These are phyloP conservation scores for Kodamaea fungicola DNA, from an alignment of 1,139 yeast genomes.

Conservation along the genomic window DNA sequence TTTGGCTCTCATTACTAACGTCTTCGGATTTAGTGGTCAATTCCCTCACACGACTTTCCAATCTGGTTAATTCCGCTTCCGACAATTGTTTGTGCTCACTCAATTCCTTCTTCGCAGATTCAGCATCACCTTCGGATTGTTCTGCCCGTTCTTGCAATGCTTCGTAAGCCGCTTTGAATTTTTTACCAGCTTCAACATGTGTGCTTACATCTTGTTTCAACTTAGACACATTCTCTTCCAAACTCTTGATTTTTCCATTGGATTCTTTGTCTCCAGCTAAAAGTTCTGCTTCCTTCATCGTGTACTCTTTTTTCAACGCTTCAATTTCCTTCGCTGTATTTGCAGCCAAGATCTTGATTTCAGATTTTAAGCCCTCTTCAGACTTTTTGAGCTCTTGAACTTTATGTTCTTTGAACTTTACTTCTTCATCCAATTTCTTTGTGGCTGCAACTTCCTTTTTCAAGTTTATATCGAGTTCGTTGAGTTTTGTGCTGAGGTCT, in stretches of 20 bases:
- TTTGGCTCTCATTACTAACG: not conserved
- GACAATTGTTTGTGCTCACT: not conserved
- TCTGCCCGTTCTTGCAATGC: slow-evolving; percentile 4
- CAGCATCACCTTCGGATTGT: slow-evolving; percentile 4
- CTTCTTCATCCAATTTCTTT: not conserved
- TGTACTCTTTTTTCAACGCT: slow-evolving; percentile 1
- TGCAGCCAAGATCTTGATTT: not conserved
- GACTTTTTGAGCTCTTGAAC: not conserved
- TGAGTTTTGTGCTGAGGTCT: not conserved
- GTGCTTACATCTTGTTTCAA: not conserved
- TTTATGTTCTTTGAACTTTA: not conserved
- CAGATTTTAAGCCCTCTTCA: not conserved
- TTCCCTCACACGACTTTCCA: not conserved
- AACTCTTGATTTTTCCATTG: slow-evolving; percentile 1
- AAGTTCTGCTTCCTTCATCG: not conserved
- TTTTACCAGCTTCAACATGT: not conserved
- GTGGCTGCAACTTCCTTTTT: not conserved
- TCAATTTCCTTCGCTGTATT: slow-evolving; percentile 4
- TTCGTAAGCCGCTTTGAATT: not conserved
- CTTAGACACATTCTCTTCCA: slow-evolving; percentile 1
- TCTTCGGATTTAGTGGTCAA: not conserved
- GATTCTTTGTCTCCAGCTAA: not conserved
- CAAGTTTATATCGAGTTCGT: slow-evolving; percentile 1
- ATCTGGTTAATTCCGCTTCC: not conserved
- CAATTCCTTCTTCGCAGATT: slow-evolving; percentile 7